Conservation (phyloP, 306 rosid species). For the Cicer yamashitae region DNA sequence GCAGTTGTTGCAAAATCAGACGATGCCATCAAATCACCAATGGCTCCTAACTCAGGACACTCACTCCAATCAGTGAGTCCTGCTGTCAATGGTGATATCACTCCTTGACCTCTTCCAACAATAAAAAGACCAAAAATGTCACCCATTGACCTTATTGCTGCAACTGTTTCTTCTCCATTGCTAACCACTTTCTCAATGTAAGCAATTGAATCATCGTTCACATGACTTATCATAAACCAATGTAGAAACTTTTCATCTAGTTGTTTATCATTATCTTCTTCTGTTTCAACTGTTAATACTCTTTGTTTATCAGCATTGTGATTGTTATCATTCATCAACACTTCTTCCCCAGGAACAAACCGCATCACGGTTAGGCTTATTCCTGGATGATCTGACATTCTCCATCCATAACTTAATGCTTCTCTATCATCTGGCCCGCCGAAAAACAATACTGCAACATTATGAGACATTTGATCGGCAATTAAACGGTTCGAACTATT, state of each 20-base stretch:
- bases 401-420: constrained; percentile 75
- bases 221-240: constrained; percentile 50
- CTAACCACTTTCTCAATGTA: constrained; percentile 66
- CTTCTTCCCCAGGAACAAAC: constrained; percentile 56
- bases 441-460: constrained; percentile 66
- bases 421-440: constrained; percentile 95
- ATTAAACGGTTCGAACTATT: constrained; percentile 49
- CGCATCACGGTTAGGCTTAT: constrained; percentile 64
- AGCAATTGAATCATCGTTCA: constrained; percentile 46
- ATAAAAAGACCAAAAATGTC: constrained; percentile 66
- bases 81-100: constrained; percentile 69
- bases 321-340: background rate
- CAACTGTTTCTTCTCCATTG: constrained; percentile 88
- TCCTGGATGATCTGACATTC: constrained; percentile 74
- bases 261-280: constrained; percentile 50
- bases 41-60: constrained; percentile 85
- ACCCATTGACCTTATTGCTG: constrained; percentile 69
- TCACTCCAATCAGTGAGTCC: constrained; percentile 97
- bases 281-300: constrained; percentile 49
- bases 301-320: background rate
- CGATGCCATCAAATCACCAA: constrained; percentile 89
- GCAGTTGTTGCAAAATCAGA: constrained; percentile 78
- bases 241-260: constrained; percentile 59
- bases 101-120: constrained; percentile 81
- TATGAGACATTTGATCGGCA: constrained; percentile 56